These are phyloP conservation scores for Scheffersomyces quercinus DNA, from an alignment of 1,139 yeast species.

Conservation along the genomic window DNA sequence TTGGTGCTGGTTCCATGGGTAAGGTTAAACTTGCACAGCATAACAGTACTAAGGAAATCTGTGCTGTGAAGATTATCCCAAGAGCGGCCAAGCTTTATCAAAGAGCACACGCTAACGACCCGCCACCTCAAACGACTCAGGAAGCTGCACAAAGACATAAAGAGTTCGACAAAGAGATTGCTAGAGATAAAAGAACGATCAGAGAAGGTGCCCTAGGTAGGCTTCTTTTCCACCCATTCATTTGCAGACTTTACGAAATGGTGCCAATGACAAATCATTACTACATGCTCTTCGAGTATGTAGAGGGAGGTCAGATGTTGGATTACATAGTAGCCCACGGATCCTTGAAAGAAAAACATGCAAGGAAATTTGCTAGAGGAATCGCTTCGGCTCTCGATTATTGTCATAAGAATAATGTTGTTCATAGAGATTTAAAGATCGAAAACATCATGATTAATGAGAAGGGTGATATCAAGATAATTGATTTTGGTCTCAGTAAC, in stretches of 20 bases:
- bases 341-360: conserved; percentile 87
- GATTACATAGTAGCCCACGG: conserved; percentile 98
- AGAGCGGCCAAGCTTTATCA: conserved; percentile 76
- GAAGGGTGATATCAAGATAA: conserved; percentile 90
- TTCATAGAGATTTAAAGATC: conserved; percentile 93
- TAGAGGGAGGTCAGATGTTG: conserved; percentile 96
- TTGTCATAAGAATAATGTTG: conserved; percentile 90
- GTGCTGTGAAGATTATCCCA: conserved; percentile 85
- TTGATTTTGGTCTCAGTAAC: conserved; percentile 94
- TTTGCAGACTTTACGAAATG: conserved; percentile 90
- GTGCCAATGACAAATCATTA: conserved; percentile 96
- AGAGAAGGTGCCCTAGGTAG: conserved; percentile 95
- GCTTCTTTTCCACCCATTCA: conserved; percentile 86
- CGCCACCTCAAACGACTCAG: conserved; percentile 57
- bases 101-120: conserved; percentile 73
- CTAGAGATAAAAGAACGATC: conserved; percentile 87
- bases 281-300: conserved; percentile 95
- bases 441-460: conserved; percentile 95
- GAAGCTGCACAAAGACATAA: conserved; percentile 65
- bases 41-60: conserved; percentile 74
- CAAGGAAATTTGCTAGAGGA: conserved; percentile 94
- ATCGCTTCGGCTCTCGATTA: conserved; percentile 93
- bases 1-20: conserved; percentile 99
- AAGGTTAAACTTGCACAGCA: conserved; percentile 94
- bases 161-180: conserved; percentile 81